phyloP scores from a whole-genome alignment of 805 yeast genomes.

The Nakazawaea peltata region DNA sequence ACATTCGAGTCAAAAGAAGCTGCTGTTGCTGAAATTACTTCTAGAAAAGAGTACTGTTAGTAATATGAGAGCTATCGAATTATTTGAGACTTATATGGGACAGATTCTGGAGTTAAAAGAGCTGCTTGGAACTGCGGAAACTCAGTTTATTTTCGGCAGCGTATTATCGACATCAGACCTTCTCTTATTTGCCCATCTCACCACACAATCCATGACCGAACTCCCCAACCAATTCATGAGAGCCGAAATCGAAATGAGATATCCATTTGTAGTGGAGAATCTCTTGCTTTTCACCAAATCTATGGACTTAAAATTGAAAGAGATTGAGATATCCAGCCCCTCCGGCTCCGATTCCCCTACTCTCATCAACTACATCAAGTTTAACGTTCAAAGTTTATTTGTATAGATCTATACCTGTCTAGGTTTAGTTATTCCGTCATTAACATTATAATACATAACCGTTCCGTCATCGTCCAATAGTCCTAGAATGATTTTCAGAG shows the following conservation, averaged over 20 bases:
- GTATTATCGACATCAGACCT: conserved; percentile 24
- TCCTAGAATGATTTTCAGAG: conserved; percentile 42
- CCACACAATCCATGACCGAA: conserved; percentile 20
- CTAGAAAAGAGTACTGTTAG: conserved; percentile 19
- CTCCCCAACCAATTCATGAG: conserved; percentile 35
- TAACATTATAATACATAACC: conserved; percentile 58
- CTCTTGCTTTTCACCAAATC: conserved; percentile 1
- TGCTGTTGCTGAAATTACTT: conserved; percentile 16
- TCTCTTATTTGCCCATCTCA: conserved; percentile 30
- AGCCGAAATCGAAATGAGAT: conserved; percentile 23
- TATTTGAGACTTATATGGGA: conserved; percentile 9
- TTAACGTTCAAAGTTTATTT: conserved; percentile 5
- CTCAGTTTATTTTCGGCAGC: conserved; percentile 14
- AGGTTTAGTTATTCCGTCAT: conserved; percentile 62
- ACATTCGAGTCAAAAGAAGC: conserved; percentile 18
- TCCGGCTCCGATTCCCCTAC: conserved; percentile 7
- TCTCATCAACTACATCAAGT: conserved; percentile 7
- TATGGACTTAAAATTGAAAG: conserved; percentile 3
- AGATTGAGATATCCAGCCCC: background rate
- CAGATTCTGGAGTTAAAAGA: conserved; percentile 7
- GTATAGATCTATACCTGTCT: conserved; percentile 33
- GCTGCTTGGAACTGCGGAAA: background rate
- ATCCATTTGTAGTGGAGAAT: conserved; percentile 19
- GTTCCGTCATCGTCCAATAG: conserved; percentile 61
- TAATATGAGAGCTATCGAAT: conserved; percentile 21